phyloP scores from a whole-genome alignment of 495 filamentous ascomycete genomes.

The Apiosordaria backusii region DNA sequence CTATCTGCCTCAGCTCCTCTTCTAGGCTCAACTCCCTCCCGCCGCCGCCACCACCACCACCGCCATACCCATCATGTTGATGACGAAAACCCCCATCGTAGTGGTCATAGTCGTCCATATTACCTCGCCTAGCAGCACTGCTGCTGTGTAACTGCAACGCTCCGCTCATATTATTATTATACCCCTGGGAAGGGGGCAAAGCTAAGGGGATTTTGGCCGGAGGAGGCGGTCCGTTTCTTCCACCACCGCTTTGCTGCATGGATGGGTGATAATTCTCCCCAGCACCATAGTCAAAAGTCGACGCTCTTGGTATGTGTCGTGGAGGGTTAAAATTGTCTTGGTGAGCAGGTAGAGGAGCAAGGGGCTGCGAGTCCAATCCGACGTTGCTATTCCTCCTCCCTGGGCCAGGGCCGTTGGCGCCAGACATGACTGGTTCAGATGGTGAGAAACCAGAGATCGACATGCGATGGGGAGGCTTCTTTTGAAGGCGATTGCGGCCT shows the following conservation, averaged over 20 bases:
- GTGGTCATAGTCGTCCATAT: constrained; percentile 19
- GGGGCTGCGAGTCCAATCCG: constrained; percentile 28
- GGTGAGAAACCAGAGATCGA: constrained; percentile 34
- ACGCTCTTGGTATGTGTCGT: constrained; percentile 36
- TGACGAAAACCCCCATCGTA: not conserved
- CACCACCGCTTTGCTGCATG: not conserved
- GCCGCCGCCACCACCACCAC: constrained; percentile 18
- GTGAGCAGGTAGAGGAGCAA: constrained; percentile 44
- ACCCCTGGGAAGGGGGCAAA: constrained; percentile 19
- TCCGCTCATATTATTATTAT: constrained; percentile 39
- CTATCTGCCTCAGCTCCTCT: constrained; percentile 76
- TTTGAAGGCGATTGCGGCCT: constrained; percentile 59
- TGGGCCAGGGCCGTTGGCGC: constrained; percentile 29
- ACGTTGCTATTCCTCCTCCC: constrained; percentile 20
- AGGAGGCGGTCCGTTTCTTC: constrained; percentile 54
- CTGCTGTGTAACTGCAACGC: constrained; percentile 38
- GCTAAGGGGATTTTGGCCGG: constrained; percentile 71
- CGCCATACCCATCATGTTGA: constrained; percentile 9
- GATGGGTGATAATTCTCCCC: constrained; percentile 19
- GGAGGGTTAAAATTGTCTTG: constrained; percentile 43
- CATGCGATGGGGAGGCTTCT: constrained; percentile 46
- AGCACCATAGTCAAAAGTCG: constrained; percentile 42
- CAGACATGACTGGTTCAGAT: constrained; percentile 30
- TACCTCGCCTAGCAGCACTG: constrained; percentile 24
- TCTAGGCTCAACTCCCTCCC: constrained; percentile 55